Percentiles rank a stretch among this genome's conserved stretches.
These are phyloP conservation scores for Diplodia corticola DNA, from an alignment of 2,329 filamentous ascomycete genomes.

Conservation along the genomic window DNA sequence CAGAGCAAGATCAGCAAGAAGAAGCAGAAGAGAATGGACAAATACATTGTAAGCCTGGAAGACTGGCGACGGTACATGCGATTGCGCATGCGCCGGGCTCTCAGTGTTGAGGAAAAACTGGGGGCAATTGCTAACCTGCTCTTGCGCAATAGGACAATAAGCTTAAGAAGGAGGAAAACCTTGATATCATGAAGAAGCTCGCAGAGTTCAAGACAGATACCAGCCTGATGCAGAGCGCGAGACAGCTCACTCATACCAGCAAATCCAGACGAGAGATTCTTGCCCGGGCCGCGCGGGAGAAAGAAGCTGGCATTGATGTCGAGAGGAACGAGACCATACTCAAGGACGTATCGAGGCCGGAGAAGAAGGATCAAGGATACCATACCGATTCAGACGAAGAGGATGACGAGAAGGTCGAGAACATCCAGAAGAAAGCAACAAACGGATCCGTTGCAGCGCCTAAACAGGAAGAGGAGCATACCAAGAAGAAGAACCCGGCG, in stretches of 20 bases:
- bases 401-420: conserved; percentile 28
- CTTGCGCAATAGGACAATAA: conserved; percentile 67
- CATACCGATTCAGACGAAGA: conserved; percentile 30
- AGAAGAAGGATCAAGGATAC: conserved; percentile 30
- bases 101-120: background rate
- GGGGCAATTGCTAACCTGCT: background rate
- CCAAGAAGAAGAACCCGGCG: background rate
- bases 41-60: conserved; percentile 58
- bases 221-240: conserved; percentile 74
- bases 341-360: conserved; percentile 32
- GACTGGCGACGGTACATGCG: background rate
- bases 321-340: conserved; percentile 57
- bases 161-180: conserved; percentile 89
- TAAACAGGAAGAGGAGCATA: background rate
- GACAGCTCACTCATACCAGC: conserved; percentile 69
- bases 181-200: conserved; percentile 79
- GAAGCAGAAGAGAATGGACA: conserved; percentile 68
- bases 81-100: background rate
- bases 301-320: conserved; percentile 62
- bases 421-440: background rate
- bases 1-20: conserved; percentile 60
- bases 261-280: conserved; percentile 72
- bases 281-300: conserved; percentile 63
- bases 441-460: background rate
- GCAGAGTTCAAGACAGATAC: conserved; percentile 79